Percentiles rank a stretch among this genome's conserved stretches.
Conservation (phyloP, 2,329 filamentous ascomycete genomes). For the Stagonosporopsis vannaccii region DNA sequence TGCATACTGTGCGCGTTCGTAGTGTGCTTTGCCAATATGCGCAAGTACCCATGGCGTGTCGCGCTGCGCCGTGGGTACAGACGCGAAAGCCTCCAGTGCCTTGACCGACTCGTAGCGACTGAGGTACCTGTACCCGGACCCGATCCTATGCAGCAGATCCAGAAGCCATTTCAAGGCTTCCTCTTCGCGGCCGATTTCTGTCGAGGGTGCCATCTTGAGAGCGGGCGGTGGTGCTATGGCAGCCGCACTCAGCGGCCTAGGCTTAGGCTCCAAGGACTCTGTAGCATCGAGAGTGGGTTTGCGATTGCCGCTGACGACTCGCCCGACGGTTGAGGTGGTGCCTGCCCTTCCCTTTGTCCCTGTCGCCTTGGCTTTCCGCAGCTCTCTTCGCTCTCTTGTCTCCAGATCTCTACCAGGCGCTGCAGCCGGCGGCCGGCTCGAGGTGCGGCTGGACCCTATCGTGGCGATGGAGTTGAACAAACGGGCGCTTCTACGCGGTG, state of each 20-base stretch:
- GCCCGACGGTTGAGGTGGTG: conserved; percentile 75
- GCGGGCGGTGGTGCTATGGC: conserved; percentile 32
- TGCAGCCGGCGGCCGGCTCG: conserved; percentile 67
- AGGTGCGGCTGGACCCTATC: conserved; percentile 68
- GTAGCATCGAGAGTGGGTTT: conserved; percentile 73
- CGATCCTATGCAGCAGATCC: conserved; percentile 82
- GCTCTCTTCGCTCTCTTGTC: conserved; percentile 70
- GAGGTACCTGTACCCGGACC: conserved; percentile 78
- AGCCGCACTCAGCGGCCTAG: conserved; percentile 48
- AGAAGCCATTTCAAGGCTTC: conserved; percentile 80
- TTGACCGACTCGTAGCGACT: conserved; percentile 81
- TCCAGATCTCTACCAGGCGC: conserved; percentile 61
- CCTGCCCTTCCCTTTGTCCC: conserved; percentile 69
- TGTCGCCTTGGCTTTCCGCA: conserved; percentile 84
- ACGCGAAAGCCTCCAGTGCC: conserved; percentile 75
- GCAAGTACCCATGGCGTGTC: conserved; percentile 94
- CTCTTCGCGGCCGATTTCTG: conserved; percentile 70
- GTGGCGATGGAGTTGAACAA: conserved; percentile 59
- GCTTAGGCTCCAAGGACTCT: conserved; percentile 73
- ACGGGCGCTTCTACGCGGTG: conserved; percentile 54
- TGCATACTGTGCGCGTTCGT: conserved; percentile 85
- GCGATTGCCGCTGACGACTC: conserved; percentile 89
- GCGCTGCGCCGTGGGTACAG: conserved; percentile 75
- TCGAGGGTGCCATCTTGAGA: conserved; percentile 52
- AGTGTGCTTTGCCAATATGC: conserved; percentile 88